Base-by-base conservation (phyloP, 2,329 filamentous ascomycete genomes). In the Ilyonectria sp. region DNA sequence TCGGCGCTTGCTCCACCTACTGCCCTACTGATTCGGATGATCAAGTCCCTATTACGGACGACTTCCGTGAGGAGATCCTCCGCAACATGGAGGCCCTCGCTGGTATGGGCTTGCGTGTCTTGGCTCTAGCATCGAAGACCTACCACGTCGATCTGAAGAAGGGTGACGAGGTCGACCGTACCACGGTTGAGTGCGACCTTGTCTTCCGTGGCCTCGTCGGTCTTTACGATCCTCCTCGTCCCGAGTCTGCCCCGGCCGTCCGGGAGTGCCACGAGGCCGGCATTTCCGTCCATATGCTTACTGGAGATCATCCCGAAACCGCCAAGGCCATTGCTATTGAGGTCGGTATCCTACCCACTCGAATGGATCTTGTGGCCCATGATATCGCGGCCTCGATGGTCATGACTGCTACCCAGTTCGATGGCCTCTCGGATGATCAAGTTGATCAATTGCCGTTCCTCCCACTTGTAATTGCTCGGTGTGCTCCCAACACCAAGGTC, bases 201-300 rank as follows among this genome's bases (percentile, higher is more conserved):
- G 82, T 85, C 49, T 92, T 93, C 81, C 86, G 89, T 43, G 92
- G 92, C 1, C 84, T 94, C 11, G 87, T 93, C 67, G 92, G 91
- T 58, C 84, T 94, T n/a, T 93, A 92, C 69, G 91, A 93, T 67
- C 91, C 92, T 6, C 92, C 91, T 69, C 90, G 91, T 1, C 85
- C 88, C 0, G 92, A 93, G 75, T 91, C 91, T 6, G 88, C 86
- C 2, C 86, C 83, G 1, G 87, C 89, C 0, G 89, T 92, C 49
- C 78, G 81, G 31, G 81, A 83, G 60, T 91, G 89, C 72, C 88
- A 90, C 68, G 82, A 86, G 62, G 90, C 90, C 37, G 90, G 90
- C 23, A 87, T 92, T 57, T 85, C 86, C 61, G 90, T 92, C 10
- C 89, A 91, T 74, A 92, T 92, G 90, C 84, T 92, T n/a, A 93